phyloP scores from a whole-genome alignment of 2,329 filamentous ascomycete genomes.

The Ophiostoma angusticollis region DNA sequence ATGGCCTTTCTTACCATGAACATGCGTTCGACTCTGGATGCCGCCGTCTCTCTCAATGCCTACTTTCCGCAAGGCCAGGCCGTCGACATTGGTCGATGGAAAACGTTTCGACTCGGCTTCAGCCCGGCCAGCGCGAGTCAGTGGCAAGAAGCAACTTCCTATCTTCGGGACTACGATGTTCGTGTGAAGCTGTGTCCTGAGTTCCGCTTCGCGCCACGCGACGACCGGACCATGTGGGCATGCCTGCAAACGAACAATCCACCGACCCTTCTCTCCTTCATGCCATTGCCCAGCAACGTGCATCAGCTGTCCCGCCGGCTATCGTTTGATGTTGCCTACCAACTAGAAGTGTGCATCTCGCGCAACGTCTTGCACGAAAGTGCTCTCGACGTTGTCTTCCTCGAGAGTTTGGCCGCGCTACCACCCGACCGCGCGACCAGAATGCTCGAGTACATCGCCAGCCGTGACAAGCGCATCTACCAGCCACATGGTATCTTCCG shows the following conservation, averaged over 20 bases:
- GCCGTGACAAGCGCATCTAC: slow-evolving; percentile 47
- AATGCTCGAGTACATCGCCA: slow-evolving; percentile 62
- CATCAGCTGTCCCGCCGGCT: slow-evolving; percentile 24
- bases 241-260: slow-evolving; percentile 3
- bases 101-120: slow-evolving; percentile 37
- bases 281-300: slow-evolving; percentile 3
- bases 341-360: slow-evolving; percentile 88
- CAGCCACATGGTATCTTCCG: slow-evolving; percentile 63
- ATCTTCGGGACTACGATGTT: slow-evolving; percentile 64
- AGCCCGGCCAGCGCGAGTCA: slow-evolving; percentile 5
- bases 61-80: slow-evolving; percentile 22
- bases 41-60: slow-evolving; percentile 25
- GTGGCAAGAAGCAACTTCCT: slow-evolving; percentile 33
- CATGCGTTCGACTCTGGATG: slow-evolving; percentile 18
- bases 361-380: slow-evolving; percentile 64
- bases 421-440: slow-evolving; percentile 40
- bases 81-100: slow-evolving; percentile 46
- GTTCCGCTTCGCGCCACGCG: slow-evolving; percentile 10
- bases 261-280: not conserved
- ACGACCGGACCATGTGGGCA: slow-evolving; percentile 14
- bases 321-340: slow-evolving; percentile 67
- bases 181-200: slow-evolving; percentile 5
- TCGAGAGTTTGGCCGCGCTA: slow-evolving; percentile 44
- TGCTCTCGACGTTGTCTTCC: slow-evolving; percentile 54
- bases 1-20: slow-evolving; percentile 32